These are phyloP conservation scores for Neohortaea acidophila DNA, from an alignment of 495 filamentous ascomycete genomes.

Conservation along the genomic window DNA sequence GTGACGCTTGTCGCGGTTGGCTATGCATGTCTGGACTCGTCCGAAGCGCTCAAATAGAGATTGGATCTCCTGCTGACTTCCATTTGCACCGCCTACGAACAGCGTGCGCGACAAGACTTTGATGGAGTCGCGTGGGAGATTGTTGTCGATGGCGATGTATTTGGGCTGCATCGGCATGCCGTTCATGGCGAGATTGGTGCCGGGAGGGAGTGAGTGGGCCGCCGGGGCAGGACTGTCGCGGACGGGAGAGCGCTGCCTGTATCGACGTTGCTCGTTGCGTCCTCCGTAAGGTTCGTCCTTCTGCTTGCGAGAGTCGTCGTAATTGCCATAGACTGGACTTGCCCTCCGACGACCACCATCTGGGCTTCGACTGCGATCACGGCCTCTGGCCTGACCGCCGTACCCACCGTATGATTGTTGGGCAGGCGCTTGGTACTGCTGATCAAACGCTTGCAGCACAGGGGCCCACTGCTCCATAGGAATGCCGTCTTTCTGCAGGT, in stretches of 20 bases:
- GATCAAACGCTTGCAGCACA: constrained; percentile 12
- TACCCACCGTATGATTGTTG: constrained; percentile 1
- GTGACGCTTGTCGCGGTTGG: constrained; percentile 92
- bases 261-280: constrained; percentile 41
- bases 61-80: constrained; percentile 65
- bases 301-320: constrained; percentile 20
- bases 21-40: constrained; percentile 88
- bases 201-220: no score
- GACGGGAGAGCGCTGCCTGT: constrained; percentile 73
- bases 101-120: constrained; percentile 91
- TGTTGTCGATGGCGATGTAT: constrained; percentile 65
- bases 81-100: constrained; percentile 89
- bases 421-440: neutral
- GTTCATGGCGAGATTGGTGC: constrained; percentile 27
- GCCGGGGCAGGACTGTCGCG: constrained; percentile 28
- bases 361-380: constrained; percentile 25
- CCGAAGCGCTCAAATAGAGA: constrained; percentile 65
- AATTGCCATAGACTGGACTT: constrained; percentile 52
- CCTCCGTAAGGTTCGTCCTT: constrained; percentile 20
- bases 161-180: constrained; percentile 45
- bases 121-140: constrained; percentile 57
- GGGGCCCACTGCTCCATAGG: constrained; percentile 19
- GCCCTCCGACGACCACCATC: constrained; percentile 29
- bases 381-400: neutral
- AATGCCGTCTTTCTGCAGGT: constrained; percentile 16